Conservation (phyloP, 2,329 filamentous ascomycete genomes). For the Alternaria gansuensis region DNA sequence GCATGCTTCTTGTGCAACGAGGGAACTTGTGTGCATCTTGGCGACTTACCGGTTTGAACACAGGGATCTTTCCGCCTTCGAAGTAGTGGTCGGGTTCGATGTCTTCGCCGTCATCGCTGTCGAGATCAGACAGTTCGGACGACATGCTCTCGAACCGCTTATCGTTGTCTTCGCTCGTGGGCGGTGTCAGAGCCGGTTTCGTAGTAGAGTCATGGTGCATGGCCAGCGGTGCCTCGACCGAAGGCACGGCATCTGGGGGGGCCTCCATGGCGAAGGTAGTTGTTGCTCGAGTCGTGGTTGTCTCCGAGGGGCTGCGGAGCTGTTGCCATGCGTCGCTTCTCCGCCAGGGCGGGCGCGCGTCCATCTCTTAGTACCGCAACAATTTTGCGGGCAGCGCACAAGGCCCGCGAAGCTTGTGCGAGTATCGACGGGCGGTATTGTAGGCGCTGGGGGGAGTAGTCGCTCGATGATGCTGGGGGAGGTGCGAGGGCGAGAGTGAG, state of each 20-base stretch:
- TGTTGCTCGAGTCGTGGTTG: conserved; percentile 21
- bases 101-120: conserved; percentile 67
- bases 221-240: conserved; percentile 43
- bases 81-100: conserved; percentile 89
- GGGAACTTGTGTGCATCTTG: conserved; percentile 9
- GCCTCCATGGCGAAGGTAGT: conserved; percentile 39
- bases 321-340: conserved; percentile 37
- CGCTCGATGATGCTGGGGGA: conserved; percentile 36
- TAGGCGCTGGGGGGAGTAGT: conserved; percentile 22
- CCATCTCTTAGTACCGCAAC: conserved; percentile 28
- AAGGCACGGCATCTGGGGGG: conserved; percentile 43
- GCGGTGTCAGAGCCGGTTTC: conserved; percentile 59
- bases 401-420: conserved; percentile 14
- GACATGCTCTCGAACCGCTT: conserved; percentile 57
- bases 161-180: conserved; percentile 62
- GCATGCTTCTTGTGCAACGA: conserved; percentile 1
- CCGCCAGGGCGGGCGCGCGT: conserved; percentile 39
- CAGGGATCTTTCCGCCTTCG: conserved; percentile 80
- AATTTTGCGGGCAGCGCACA: conserved; percentile 40
- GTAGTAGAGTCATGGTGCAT: conserved; percentile 40
- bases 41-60: conserved; percentile 82
- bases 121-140: conserved; percentile 60
- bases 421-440: conserved; percentile 13
- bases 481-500: conserved; percentile 32
- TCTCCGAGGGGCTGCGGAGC: conserved; percentile 32